These are phyloP conservation scores for Penicillium sp. DNA, from an alignment of 2,329 filamentous ascomycete genomes.

Conservation along the genomic window DNA sequence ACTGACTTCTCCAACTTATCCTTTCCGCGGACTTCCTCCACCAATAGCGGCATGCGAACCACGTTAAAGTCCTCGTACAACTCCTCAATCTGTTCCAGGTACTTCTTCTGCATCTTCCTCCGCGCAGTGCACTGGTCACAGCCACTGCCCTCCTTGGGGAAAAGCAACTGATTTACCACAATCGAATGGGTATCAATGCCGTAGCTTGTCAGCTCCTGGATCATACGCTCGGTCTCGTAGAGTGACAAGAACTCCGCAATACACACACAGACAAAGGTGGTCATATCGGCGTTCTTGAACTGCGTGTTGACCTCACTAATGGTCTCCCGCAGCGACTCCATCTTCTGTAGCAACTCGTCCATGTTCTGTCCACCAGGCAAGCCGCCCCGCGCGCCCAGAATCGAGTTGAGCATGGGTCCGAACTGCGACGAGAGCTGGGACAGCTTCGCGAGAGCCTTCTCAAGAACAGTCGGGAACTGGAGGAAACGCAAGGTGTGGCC, in stretches of 20 bases:
- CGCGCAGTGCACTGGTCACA: conserved; percentile 96
- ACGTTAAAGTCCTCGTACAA: conserved; percentile 99
- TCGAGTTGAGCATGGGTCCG: conserved; percentile 90
- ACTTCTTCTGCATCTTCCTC: conserved; percentile 99
- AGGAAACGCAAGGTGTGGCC: conserved; percentile 98
- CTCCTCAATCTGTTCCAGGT: conserved; percentile 97
- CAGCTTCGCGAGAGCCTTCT: conserved; percentile 97
- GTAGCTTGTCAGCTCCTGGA: conserved; percentile 92
- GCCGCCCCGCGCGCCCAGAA: conserved; percentile 74
- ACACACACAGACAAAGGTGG: conserved; percentile 97
- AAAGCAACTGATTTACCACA: conserved; percentile 96
- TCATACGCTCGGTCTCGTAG: conserved; percentile 99
- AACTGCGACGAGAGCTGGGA: conserved; percentile 93
- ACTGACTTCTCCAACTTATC: conserved; percentile 80
- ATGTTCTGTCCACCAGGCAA: conserved; percentile 92
- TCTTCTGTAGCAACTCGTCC: conserved; percentile 88
- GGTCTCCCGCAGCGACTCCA: conserved; percentile 88
- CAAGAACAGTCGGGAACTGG: conserved; percentile 95
- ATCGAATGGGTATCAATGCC: conserved; percentile 96
- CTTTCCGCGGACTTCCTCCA: conserved; percentile 94
- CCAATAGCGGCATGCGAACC: conserved; percentile 93
- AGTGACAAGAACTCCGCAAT: conserved; percentile 96
- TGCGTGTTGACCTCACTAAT: conserved; percentile 96
- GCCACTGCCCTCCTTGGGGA: conserved; percentile 77
- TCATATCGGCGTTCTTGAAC: conserved; percentile 95